Evolutionary conservation across 345 rosid genomes (phyloP), one percentile per base, ranked within the genome.

Genomic region (Aquilaria sinensis): DNA sequence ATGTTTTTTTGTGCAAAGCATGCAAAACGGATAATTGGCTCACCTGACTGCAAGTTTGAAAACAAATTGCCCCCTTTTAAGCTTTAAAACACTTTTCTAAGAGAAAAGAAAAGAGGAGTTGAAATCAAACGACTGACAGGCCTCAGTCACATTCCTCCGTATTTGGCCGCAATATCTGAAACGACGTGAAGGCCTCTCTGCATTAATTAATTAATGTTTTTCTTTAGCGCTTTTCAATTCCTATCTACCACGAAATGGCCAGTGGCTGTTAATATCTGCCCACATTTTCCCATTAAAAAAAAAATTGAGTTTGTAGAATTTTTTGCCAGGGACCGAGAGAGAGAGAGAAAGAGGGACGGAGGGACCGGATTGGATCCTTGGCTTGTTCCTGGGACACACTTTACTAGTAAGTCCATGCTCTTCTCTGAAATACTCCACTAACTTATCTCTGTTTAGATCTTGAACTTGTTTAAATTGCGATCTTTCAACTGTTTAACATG

Each of bases 111-210:
- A 23, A 23, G 23, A 23, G 23, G 23, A 23, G 23, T 37, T 37
- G 43, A 37, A 37, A 23, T 23, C 23, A 37, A 37, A 23, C 46
- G 51, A 76, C 75, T 41, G 82, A 62, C 82, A 81, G 75, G 74
- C 75, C 85, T 71, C 80, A 65, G 88, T 78, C 88, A 68, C 77
- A 73, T 74, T 81, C 81, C 82, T 66, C 69, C 72, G 78, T 64
- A 70, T 68, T 67, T 74, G 81, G 87, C 85, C 85, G 83, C 83
- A 76, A 81, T 67, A 68, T 56, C 72, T 78, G 82, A 78, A 83
- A 69, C 82, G 85, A 75, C 86, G 70, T 14, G 71, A 70, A 53
- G 13, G 8, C 13, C 29, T 7, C 12, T 37, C 67, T 31, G 45
- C 29, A 10, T 56, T 59, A 23, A 12, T 31, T 51, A 63, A 74